Percentiles rank a stretch among this genome's conserved stretches.
Conservation (phyloP, 73 alveolate species). For the Uronychia binucleata region DNA sequence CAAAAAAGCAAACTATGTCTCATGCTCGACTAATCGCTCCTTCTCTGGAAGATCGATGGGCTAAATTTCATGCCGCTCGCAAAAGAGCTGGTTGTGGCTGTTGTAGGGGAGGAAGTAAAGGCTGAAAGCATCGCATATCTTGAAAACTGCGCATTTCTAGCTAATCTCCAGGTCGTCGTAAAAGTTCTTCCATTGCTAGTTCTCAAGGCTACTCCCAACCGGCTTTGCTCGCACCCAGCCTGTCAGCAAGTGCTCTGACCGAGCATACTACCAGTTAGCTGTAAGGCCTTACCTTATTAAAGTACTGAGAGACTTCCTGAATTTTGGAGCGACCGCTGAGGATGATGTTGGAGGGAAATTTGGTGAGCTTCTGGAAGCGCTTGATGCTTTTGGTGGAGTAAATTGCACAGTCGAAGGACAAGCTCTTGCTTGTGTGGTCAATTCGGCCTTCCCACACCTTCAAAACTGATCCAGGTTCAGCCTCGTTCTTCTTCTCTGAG, state of each 20-base stretch:
- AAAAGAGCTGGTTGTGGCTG: background rate
- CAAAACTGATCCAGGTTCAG: background rate
- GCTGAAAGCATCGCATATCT: background rate
- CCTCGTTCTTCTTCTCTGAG: background rate
- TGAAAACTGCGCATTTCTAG: background rate
- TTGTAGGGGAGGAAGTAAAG: background rate
- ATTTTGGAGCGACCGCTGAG: background rate
- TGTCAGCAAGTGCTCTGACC: background rate
- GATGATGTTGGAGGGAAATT: background rate
- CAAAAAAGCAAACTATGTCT: background rate
- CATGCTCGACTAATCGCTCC: background rate
- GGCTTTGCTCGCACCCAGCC: background rate
- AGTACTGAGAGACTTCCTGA: background rate
- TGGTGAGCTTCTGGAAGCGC: background rate
- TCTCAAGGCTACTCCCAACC: background rate
- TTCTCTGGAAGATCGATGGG: background rate
- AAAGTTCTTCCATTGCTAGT: background rate
- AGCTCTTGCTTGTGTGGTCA: background rate
- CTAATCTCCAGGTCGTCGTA: background rate
- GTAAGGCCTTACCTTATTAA: background rate
- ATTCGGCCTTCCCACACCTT: background rate
- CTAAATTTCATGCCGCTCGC: background rate
- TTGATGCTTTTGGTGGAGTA: background rate
- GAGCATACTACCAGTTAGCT: background rate
- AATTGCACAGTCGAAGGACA: background rate